Percentiles rank a stretch among this genome's conserved stretches.
These are phyloP conservation scores for Colletotrichum camelliae DNA, from an alignment of 2,329 filamentous ascomycete genomes.

Conservation along the genomic window DNA sequence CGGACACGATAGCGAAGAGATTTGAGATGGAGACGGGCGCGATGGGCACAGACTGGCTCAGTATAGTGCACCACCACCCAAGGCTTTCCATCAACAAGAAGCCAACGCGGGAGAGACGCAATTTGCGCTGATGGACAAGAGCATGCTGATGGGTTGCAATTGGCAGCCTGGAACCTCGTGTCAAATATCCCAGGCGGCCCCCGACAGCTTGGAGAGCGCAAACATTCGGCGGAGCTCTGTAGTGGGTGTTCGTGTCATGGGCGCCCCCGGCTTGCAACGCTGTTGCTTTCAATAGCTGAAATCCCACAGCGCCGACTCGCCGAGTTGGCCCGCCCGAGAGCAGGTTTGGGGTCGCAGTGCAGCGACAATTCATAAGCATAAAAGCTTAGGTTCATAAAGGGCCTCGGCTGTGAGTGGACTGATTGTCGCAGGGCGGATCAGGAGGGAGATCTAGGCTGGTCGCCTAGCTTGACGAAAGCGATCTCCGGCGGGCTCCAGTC, in stretches of 20 bases:
- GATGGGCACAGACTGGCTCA: not conserved
- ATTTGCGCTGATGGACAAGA: not conserved
- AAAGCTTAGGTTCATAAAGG: not conserved
- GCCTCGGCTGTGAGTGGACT: not conserved
- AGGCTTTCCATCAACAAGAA: not conserved
- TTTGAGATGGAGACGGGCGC: not conserved
- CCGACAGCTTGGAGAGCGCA: not conserved
- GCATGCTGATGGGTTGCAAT: not conserved
- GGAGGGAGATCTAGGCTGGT: not conserved
- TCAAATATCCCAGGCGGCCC: not conserved
- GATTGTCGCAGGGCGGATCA: not conserved
- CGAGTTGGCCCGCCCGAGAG: not conserved
- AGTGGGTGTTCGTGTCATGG: not conserved
- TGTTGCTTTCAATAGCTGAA: slow-evolving; percentile 5
- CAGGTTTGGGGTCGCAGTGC: not conserved
- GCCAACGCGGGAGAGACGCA: not conserved
- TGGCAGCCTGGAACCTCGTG: not conserved
- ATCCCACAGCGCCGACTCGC: not conserved
- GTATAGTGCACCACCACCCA: not conserved
- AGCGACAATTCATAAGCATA: not conserved
- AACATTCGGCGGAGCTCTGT: not conserved
- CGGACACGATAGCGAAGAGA: not conserved
- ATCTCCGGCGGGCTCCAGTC: not conserved
- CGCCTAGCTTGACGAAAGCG: not conserved
- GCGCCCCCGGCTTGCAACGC: slow-evolving; percentile 5